Evolutionary conservation across 495 filamentous ascomycete species (phyloP).

Genomic region (Xylaria palmicola): DNA sequence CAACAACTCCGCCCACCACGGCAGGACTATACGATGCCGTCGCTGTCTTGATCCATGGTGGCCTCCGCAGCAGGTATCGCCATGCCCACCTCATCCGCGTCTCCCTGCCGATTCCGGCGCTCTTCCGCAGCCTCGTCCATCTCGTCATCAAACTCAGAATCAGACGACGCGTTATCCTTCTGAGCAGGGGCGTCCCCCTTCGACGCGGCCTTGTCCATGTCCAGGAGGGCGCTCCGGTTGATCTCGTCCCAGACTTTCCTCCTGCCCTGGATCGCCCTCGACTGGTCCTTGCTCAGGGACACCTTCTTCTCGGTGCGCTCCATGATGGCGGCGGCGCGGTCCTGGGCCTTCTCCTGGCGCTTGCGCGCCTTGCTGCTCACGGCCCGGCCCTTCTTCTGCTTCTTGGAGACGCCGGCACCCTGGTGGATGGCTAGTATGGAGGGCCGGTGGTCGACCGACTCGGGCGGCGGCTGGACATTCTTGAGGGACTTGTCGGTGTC

Average conservation of each 20-base stretch:
- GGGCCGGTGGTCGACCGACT: slow-evolving; percentile 51
- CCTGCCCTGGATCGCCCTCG: slow-evolving; percentile 57
- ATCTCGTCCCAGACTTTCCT: slow-evolving; percentile 59
- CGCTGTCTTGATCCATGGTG: slow-evolving; percentile 17
- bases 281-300: slow-evolving; percentile 60
- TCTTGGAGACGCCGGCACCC: slow-evolving; percentile 63
- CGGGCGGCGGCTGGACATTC: slow-evolving; percentile 54
- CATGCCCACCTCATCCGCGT: neutral
- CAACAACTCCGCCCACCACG: neutral
- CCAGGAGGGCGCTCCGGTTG: slow-evolving; percentile 44
- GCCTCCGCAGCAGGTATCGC: slow-evolving; percentile 10
- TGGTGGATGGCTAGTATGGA: slow-evolving; percentile 62
- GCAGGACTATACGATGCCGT: slow-evolving; percentile 24
- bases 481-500: slow-evolving; percentile 75
- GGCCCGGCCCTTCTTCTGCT: slow-evolving; percentile 59
- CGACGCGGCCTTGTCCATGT: neutral
- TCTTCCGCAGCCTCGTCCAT: slow-evolving; percentile 31
- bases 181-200: neutral
- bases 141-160: slow-evolving; percentile 39
- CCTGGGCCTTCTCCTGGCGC: slow-evolving; percentile 69
- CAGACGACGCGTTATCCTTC: slow-evolving; percentile 17
- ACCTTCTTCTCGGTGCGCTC: slow-evolving; percentile 71
- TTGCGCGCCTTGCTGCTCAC: slow-evolving; percentile 63
- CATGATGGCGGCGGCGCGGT: slow-evolving; percentile 67
- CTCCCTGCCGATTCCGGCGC: neutral